Evolutionary conservation across 2,329 filamentous ascomycete species (phyloP), one percentile per base, ranked within the genome.

Genomic region (Ceratocystis diversiconidia): DNA sequence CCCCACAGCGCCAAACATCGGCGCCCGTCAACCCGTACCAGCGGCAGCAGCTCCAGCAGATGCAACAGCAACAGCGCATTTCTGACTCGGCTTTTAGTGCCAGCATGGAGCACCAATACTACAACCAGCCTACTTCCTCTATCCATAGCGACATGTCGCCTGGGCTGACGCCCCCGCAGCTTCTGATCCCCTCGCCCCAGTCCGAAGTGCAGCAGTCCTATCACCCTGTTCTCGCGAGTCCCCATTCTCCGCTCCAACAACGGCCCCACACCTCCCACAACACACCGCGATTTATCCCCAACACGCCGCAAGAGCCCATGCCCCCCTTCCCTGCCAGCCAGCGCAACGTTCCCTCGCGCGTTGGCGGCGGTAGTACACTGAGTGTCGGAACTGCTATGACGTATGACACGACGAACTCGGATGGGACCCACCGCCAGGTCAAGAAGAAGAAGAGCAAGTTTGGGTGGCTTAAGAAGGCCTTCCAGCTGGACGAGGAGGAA

Each of bases 391-490:
- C 79, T 4, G 78, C 77, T 1, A 75, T 79, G 61, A 79, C 77
- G 0, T 73, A 76, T 25, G 75, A 79, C 50, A 75, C 75, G 1
- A 8, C 69, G 70, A 7, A 70, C 70, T 57, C 52, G 5, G 17
- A 72, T 69, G 68, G 71, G 64, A 64, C 71, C 69, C n/a, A 72
- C 68, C 17, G 70, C 70, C 75, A 78, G 46, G 71, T 85, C 4
- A 86, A 86, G 73, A 87, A 86, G 76, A 86, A 86, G 76, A 80
- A 82, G 69, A 86, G 84, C 70, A 82, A 83, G 1, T 85, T 87
- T 70, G 84, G 84, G 1, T 87, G 84, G 84, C 73, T 87, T 65
- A 86, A 86, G 73, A 86, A 87, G 74, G 84, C 84, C 0, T 87
- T 87, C 63, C 82, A 80, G 43, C 74, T 87, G 30, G 83, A 85